Base-by-base conservation (phyloP, 768 basidiomycete species). In the Kwoniella sp. region DNA sequence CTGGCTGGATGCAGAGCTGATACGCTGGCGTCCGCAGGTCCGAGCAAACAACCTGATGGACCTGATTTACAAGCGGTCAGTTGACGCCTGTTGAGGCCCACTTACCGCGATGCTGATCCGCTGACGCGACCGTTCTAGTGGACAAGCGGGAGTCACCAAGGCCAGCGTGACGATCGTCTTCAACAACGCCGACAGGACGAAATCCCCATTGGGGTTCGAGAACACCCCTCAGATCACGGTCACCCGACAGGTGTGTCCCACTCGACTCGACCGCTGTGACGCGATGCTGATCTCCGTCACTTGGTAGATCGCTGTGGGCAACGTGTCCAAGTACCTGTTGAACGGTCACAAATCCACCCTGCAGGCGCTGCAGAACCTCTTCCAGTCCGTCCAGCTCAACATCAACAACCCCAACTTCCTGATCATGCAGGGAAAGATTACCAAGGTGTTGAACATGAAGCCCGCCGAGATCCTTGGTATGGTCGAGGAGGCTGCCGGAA, bases 361-460 rank as follows among this genome's bases (percentile, higher is more conserved):
- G 60, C 83, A 87, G 46, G 79, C 78, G 1, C 81, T 99, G 0
- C 95, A 95, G 66, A 86, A 84, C 25, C 79, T 98, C 12, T 98
- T 99, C 68, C 95, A 98, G 70, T 86, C 88, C 33, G 92, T 99
- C 0, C 91, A 95, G 73, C 82, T 99, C 60, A 98, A 98, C 71
- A 98, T 99, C 80, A 99, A 98, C 77, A 96, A 96, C 75, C 95
- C 95, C 37, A 98, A 98, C 73, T 98, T 98, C 77, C 80, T 99
- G 53, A 96, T 98, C 73, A 98, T 98, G 93, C 95, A 99, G 76
- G 93, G 95, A 25, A 88, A 92, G 43, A 99, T 99, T 71, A 99
- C 95, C 10, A 99, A 98, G 78, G 92, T 87, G 27, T 82, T 99
- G 42, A 98, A 96, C 75, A 98, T 99, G 95, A 86, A 89, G 22